Evolutionary conservation across 1,284 basidiomycete genomes (phyloP), one percentile per base, ranked within the genome.

Genomic region (Paramarasmius palmivorus): DNA sequence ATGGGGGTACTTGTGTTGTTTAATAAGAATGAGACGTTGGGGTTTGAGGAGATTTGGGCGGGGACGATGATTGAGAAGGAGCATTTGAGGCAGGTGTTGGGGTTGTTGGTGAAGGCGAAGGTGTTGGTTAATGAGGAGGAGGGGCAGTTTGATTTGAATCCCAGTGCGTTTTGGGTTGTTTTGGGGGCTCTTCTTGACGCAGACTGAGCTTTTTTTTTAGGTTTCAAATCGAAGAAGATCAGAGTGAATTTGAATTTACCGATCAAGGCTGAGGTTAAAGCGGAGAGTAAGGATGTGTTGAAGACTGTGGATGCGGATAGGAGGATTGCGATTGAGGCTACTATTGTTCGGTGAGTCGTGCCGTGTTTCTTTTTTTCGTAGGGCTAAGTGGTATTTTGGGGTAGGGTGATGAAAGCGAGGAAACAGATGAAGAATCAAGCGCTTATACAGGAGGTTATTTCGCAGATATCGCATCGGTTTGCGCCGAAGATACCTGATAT

Each of bases 291-390:
- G 7, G 95, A 98, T 59, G 93, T 98, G 1, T 77, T 96, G 64
- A 95, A 96, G 79, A 91, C 90, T 23, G 95, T 99, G 7, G 96
- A 99, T 62, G 96, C 99, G 73, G 96, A 99, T 69, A 85, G 96
- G 58, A 96, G 96, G 77, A 92, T 97, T 67, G 86, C 97, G 55
- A 95, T 98, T 56, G 97, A 99, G 70, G 96, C 96, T 14, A 96
- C 93, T 12, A 97, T 99, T 65, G 96, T 99, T 49, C 89, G 93
- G 89, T 93, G 68, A 38, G 85, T 68, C 40, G 19, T 45, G 12
- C 65, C 53, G 22, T 25, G 20, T 25, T 52, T 25, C 32, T 37
- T 25, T 29, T 40, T 49, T 25, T 36, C 36, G 25, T 38, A 39
- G n/a, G 41, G 55, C 32, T 36, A 36, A 49, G 7, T 32, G 51